A percentile compares a stretch with the other conserved stretches of the same genome.
phyloP scores from a whole-genome alignment of 768 basidiomycete genomes.

The Phanerochaete carnosa region DNA sequence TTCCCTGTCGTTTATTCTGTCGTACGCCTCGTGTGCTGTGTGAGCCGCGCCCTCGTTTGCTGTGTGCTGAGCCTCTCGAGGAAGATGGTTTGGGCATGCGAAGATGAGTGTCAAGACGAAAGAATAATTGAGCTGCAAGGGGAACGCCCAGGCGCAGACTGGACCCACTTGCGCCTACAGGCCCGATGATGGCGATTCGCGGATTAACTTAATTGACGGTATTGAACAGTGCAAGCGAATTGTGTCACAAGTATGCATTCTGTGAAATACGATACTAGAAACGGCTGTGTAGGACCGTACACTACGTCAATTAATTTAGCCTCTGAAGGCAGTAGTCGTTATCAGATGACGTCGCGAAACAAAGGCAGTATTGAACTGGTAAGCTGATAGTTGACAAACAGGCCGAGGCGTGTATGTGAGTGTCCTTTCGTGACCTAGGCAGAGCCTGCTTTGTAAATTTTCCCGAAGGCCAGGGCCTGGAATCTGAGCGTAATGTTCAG shows the following conservation, averaged over 20 bases:
- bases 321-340: too few species aligned
- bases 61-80: slow-evolving; percentile 5
- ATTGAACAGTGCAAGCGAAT: too few species aligned
- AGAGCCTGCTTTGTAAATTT: slow-evolving; percentile 45
- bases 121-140: neutral
- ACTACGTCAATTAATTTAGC: too few species aligned
- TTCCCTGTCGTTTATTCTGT: slow-evolving; percentile 24
- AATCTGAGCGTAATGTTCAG: slow-evolving; percentile 20
- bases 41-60: slow-evolving; percentile 13
- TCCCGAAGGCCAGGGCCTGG: slow-evolving; percentile 47
- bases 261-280: too few species aligned
- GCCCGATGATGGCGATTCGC: neutral
- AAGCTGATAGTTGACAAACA: too few species aligned
- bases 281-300: too few species aligned
- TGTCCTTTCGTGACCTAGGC: slow-evolving; percentile 4
- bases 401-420: too few species aligned
- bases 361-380: too few species aligned
- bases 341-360: neutral
- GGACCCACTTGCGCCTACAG: slow-evolving; percentile 3
- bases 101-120: neutral
- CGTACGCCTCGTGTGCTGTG: slow-evolving; percentile 34
- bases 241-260: too few species aligned
- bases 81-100: slow-evolving; percentile 10
- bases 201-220: neutral
- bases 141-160: neutral